Evolutionary conservation across 768 basidiomycete genomes (phyloP), one percentile per base, ranked within the genome.

Genomic region (Lactifluus pinguis): DNA sequence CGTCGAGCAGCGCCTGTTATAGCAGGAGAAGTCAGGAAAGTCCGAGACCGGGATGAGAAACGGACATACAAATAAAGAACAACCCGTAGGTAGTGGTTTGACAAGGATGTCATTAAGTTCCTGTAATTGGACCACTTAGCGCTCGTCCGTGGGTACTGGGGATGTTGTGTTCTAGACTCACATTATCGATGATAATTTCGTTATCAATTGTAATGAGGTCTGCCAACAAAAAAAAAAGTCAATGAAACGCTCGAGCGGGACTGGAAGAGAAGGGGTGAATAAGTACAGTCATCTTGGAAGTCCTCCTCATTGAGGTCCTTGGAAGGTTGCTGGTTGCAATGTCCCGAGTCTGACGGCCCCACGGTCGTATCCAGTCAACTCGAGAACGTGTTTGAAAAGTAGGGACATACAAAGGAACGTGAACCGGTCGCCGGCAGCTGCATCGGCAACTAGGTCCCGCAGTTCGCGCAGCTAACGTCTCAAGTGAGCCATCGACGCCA

Each of bases 371-470:
- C n/a, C 38, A 29, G 19, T 49, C 6, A 17, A n/a, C 13, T 14
- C 9, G 17, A 56, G 41, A 13, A 49, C 29, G 14, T 30, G 17
- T 15, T n/a, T n/a, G n/a, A 15, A 9, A 19, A 44, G 38, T 30
- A 2, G 45, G 47, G 14, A 62, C 69, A 25, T 48, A 71, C 70
- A 71, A 44, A 69, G 60, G 52, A 71, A 71, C 44, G 59, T 64
- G 42, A 68, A 65, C 13, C 55, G 60, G 44, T 71, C 70, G 7
- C 68, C 70, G 13, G 63, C 32, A 34, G 60, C 54, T 19, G 62
- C 69, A 49, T 67, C 63, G 25, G 42, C 19, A 13, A 69, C 63
- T 14, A 68, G 59, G n/a, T 19, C 34, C 42, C 57, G 42, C 30
- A 69, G 58, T 42, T 66, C 62, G 34, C 61, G 55, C 38, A 62